Evolutionary conservation across 805 yeast species (phyloP).

Genomic region (Yamadazyma endophytica): DNA sequence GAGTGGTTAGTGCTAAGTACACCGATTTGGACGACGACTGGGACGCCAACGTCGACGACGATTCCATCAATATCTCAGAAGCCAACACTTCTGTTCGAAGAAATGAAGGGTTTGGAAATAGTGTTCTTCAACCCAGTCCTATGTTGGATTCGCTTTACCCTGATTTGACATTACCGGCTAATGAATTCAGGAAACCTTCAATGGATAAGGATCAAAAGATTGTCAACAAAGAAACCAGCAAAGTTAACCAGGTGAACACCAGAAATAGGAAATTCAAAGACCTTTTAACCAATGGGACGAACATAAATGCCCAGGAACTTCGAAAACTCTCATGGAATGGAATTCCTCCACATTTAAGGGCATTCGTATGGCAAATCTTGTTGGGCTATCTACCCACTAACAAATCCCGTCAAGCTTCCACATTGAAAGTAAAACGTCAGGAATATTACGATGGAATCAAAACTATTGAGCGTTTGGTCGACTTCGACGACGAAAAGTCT

Average conservation of each 20-base stretch:
- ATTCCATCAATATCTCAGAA: background rate
- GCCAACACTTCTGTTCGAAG: background rate
- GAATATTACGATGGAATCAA: conserved; percentile 77
- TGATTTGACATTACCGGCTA: conserved; percentile 25
- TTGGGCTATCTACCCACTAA: conserved; percentile 90
- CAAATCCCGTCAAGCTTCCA: conserved; percentile 64
- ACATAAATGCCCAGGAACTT: conserved; percentile 63
- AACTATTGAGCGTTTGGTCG: conserved; percentile 46
- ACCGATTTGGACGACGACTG: conserved; percentile 86
- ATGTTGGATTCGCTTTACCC: conserved; percentile 35
- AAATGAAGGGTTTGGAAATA: conserved; percentile 10
- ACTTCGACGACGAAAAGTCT: conserved; percentile 27
- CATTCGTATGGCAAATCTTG: conserved; percentile 83
- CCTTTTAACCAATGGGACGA: conserved; percentile 47
- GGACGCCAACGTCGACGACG: conserved; percentile 63
- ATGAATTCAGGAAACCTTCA: conserved; percentile 25
- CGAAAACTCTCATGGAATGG: conserved; percentile 92
- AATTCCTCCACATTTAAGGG: conserved; percentile 74
- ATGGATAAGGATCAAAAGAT: conserved; percentile 38
- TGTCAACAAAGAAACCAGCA: conserved; percentile 47
- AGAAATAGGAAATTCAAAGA: conserved; percentile 65
- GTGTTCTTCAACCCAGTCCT: conserved; percentile 20
- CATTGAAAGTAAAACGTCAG: conserved; percentile 73
- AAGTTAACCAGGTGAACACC: conserved; percentile 54
- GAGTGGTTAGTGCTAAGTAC: conserved; percentile 30